A percentile compares a stretch with the other conserved stretches of the same genome.
Conservation (phyloP, 2,329 filamentous ascomycete species). For the Fusarium veterinarium region DNA sequence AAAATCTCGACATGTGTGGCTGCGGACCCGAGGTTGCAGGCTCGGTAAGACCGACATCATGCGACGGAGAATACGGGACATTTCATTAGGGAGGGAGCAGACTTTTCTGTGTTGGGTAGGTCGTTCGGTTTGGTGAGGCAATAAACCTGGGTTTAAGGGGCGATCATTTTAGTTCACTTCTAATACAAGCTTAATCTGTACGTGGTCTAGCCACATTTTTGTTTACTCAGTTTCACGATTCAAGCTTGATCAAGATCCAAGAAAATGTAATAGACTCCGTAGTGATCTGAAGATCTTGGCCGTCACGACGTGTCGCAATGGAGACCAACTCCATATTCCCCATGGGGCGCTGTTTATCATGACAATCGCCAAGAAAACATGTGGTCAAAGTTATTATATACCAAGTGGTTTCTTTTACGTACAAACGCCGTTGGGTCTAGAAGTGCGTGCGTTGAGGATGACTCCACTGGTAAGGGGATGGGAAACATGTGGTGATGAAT, state of each 20-base stretch:
- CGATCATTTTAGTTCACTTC: conserved; percentile 21
- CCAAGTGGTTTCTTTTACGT: conserved; percentile 29
- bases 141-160: conserved; percentile 11
- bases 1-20: not conserved
- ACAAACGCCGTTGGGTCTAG: conserved; percentile 16
- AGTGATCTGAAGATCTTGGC: not conserved
- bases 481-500: conserved; percentile 13
- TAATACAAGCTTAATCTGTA: conserved; percentile 14
- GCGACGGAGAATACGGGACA: conserved; percentile 1
- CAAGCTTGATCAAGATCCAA: not conserved
- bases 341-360: conserved; percentile 24
- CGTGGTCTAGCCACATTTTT: not conserved
- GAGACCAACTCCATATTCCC: conserved; percentile 24
- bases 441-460: conserved; percentile 14
- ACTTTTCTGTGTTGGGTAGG: conserved; percentile 22
- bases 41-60: conserved; percentile 28
- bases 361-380: conserved; percentile 21
- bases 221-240: not conserved
- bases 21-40: conserved; percentile 29
- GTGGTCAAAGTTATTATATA: conserved; percentile 30
- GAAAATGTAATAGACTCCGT: not conserved
- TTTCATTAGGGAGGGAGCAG: not conserved
- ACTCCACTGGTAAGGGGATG: conserved; percentile 9
- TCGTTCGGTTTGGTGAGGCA: not conserved
- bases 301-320: conserved; percentile 6